Evolutionary conservation across 2,329 filamentous ascomycete genomes (phyloP).

Genomic region (Fusarium miscanthi): DNA sequence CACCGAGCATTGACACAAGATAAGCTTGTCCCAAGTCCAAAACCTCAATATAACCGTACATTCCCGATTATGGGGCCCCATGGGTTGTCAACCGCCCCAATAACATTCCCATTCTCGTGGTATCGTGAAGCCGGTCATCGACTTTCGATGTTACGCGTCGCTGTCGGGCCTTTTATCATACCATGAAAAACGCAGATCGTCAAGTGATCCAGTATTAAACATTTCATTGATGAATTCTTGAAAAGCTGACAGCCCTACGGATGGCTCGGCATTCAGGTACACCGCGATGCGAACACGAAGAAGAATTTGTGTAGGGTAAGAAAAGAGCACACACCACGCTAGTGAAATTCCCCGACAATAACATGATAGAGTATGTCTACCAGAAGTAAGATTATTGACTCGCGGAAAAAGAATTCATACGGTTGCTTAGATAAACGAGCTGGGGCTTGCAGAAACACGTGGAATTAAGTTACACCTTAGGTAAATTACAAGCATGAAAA

Average conservation of each 20-base stretch:
- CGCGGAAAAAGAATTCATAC: neutral
- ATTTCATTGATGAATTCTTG: neutral
- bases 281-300: constrained; percentile 1
- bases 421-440: neutral
- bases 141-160: neutral
- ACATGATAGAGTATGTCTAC: neutral
- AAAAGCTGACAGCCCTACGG: neutral
- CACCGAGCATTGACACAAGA: neutral
- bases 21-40: neutral
- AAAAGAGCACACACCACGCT: neutral
- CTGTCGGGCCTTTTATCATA: constrained; percentile 6
- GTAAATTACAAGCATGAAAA: neutral
- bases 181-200: neutral
- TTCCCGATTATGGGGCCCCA: neutral
- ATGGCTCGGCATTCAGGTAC: constrained; percentile 9
- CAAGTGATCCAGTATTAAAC: neutral
- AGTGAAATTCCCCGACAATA: constrained; percentile 11
- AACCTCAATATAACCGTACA: neutral
- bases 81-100: neutral
- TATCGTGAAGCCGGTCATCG: neutral
- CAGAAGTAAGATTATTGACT: neutral
- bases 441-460: neutral
- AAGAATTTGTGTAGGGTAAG: neutral
- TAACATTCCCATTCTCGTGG: fast-evolving
- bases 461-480: neutral